Conservation (phyloP, 164 flowering plant genomes). For the Magnolia sinica region DNA sequence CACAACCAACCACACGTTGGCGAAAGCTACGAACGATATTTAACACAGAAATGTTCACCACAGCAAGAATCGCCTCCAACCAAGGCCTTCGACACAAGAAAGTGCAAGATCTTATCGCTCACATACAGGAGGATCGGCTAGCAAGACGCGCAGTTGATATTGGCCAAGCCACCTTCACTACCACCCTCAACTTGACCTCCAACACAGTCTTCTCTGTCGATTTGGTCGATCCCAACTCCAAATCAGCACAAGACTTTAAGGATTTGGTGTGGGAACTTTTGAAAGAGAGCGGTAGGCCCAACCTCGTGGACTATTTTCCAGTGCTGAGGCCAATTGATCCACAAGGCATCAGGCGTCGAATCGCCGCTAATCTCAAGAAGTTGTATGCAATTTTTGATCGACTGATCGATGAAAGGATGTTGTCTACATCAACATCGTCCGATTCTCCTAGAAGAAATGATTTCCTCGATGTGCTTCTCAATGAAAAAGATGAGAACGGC, state of each 20-base stretch:
- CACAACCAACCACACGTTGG: conserved; percentile 6
- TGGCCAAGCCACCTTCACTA: conserved; percentile 12
- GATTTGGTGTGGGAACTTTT: conserved; percentile 7
- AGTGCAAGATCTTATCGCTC: conserved; percentile 21
- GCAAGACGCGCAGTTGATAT: conserved; percentile 12
- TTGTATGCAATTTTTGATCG: conserved; percentile 11
- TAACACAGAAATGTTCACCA: conserved; percentile 14
- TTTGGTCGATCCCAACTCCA: conserved; percentile 11
- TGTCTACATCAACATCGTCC: neutral
- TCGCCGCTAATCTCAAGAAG: neutral
- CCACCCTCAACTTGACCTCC: conserved; percentile 19
- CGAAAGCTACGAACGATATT: conserved; percentile 13
- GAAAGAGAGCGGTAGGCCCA: conserved; percentile 17
- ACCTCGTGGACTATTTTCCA: conserved; percentile 17
- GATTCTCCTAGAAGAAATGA: neutral
- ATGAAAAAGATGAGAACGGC: neutral
- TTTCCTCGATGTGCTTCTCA: conserved; percentile 9
- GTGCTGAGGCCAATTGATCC: conserved; percentile 6
- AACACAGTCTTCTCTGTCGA: conserved; percentile 22
- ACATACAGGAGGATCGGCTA: conserved; percentile 3
- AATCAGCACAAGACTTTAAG: conserved; percentile 15
- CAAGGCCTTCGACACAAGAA: conserved; percentile 18
- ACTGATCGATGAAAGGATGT: conserved; percentile 3
- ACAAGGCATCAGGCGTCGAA: conserved; percentile 2
- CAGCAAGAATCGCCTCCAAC: conserved; percentile 14